Evolutionary conservation across 441 rosid species (phyloP), one percentile per base, ranked within the genome.

Genomic region (Dalechampia spathulata): DNA sequence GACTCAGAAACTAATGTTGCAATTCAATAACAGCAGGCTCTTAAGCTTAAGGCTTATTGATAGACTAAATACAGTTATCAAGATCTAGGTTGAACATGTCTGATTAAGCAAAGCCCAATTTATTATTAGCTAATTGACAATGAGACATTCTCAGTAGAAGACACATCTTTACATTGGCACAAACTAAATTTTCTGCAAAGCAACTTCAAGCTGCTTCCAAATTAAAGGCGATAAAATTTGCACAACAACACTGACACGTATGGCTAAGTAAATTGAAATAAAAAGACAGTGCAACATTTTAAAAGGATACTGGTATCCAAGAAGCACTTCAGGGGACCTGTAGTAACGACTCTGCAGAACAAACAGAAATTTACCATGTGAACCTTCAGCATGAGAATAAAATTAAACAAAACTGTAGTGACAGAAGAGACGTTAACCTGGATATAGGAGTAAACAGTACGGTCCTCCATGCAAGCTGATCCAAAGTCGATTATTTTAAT

Each of bases 391-490:
- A 65, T 55, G 44, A 57, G n/a, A 52, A 42, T 65, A 23, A 56
- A 58, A 56, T 47, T 48, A n/a, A n/a, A 56, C 49, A 55, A 43
- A 40, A 36, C 34, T 30, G 4, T 7, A 8, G 67, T 6, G 17
- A 25, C 60, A 56, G 46, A 7, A 55, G 23, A 51, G 40, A 66
- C 58, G 62, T 30, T 55, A 71, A 95, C 99, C 98, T 95, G 99
- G 69, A 95, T 91, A 70, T 95, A 95, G 50, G 99, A 91, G 78
- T 95, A 95, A 44, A 95, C 96, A 67, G 98, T 95, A 58, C 86
- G 97, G 71, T 91, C 95, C 80, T 95, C 99, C 91, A 74, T 86
- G 82, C 99, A 91, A 55, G 98, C 99, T 58, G 99, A 95, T 78
- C 99, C 99, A 68, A 95, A 95, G 82, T 95, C 99, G 52, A 95